Percentiles rank a stretch among this genome's conserved stretches.
Evolutionary conservation across 2,329 filamentous ascomycete species (phyloP).

Genomic region (Beauveria sp.): DNA sequence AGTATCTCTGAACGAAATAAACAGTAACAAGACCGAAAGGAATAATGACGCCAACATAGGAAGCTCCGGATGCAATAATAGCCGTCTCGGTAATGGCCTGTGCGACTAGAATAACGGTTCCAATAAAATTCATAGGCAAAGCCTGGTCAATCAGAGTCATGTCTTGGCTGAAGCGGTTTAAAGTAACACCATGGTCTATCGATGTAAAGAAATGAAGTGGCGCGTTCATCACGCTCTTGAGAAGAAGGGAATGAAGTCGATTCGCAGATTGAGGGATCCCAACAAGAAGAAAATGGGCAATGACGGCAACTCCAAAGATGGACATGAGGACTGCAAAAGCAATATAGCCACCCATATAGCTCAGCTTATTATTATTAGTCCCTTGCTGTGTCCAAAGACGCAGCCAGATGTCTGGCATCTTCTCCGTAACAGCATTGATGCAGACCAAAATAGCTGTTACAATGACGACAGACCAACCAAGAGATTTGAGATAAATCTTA

Average conservation of each 20-base stretch:
- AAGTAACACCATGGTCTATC: slow-evolving; percentile 32
- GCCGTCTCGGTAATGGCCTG: slow-evolving; percentile 18
- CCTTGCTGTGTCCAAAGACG: slow-evolving; percentile 21
- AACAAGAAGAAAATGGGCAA: slow-evolving; percentile 19
- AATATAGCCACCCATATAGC: slow-evolving; percentile 19
- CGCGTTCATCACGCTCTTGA: slow-evolving; percentile 24
- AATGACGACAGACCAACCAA: slow-evolving; percentile 18
- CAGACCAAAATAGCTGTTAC: slow-evolving; percentile 14
- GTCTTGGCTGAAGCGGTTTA: slow-evolving; percentile 39
- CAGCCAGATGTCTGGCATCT: slow-evolving; percentile 23
- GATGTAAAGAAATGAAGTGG: slow-evolving; percentile 33
- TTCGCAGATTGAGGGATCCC: slow-evolving; percentile 19
- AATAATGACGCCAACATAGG: slow-evolving; percentile 33
- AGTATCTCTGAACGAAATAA: slow-evolving; percentile 41
- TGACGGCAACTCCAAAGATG: slow-evolving; percentile 11
- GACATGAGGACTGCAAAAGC: slow-evolving; percentile 16
- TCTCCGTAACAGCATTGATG: slow-evolving; percentile 13
- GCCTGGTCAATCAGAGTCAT: slow-evolving; percentile 34
- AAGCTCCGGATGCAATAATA: slow-evolving; percentile 30
- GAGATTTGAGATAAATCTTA: slow-evolving; percentile 21
- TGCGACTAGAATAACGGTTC: slow-evolving; percentile 17
- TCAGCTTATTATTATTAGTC: slow-evolving; percentile 14
- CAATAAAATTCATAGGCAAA: slow-evolving; percentile 26
- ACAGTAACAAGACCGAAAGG: slow-evolving; percentile 33
- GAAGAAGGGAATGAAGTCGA: slow-evolving; percentile 16